Evolutionary conservation across 441 rosid species (phyloP).

Genomic region (Populus hybrid): DNA sequence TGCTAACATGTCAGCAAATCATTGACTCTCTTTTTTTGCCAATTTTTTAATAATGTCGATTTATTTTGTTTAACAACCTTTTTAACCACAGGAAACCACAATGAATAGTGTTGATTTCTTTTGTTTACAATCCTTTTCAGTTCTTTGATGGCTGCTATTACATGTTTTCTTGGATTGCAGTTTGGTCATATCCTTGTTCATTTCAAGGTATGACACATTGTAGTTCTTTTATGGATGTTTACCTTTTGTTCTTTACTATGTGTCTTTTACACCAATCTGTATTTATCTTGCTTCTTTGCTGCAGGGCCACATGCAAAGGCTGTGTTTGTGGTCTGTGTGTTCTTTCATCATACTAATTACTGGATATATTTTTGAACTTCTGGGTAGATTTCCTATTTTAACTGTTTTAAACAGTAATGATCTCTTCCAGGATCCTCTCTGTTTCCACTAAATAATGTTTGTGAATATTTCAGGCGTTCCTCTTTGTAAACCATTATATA

Average conservation of each 20-base stretch:
- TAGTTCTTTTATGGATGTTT: neutral
- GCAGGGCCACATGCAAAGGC: slow-evolving; percentile 41
- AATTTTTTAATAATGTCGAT: too few relatives aligned
- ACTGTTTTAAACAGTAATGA: neutral
- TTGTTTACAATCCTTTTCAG: slow-evolving; percentile 29
- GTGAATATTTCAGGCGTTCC: slow-evolving; percentile 48
- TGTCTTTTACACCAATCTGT: neutral
- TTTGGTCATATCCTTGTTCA: slow-evolving; percentile 57
- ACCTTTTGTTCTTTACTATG: neutral
- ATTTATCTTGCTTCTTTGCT: slow-evolving; percentile 15
- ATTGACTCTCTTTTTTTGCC: neutral
- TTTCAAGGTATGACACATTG: slow-evolving; percentile 36
- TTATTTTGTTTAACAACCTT: neutral
- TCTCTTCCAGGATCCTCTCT: neutral
- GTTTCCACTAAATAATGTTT: slow-evolving; percentile 5
- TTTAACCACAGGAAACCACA: neutral
- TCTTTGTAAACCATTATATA: slow-evolving; percentile 56
- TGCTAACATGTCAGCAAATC: neutral
- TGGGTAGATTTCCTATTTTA: slow-evolving; percentile 34
- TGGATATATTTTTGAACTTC: slow-evolving; percentile 40
- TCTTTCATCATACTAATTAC: slow-evolving; percentile 36
- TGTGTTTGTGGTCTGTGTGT: slow-evolving; percentile 40
- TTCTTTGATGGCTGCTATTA: slow-evolving; percentile 53
- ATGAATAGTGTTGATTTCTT: slow-evolving; percentile 8
- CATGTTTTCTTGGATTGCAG: slow-evolving; percentile 58